phyloP scores from a whole-genome alignment of 2,329 filamentous ascomycete species.

The Cytospora piceae region DNA sequence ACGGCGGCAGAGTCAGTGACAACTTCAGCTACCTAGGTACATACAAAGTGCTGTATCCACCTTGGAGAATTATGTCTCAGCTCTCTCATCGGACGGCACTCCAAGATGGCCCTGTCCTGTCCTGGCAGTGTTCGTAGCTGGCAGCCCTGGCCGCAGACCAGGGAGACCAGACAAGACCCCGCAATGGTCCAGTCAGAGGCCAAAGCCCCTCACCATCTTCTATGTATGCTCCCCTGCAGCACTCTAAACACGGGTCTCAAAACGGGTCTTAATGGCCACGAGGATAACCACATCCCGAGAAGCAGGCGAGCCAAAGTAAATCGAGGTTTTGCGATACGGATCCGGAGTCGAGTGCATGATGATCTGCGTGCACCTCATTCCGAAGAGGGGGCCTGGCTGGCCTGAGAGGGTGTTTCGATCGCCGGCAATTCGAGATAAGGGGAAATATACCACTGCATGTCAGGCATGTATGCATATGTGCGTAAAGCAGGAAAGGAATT shows the following conservation, averaged over 20 bases:
- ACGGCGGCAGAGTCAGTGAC: background rate
- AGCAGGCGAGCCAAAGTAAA: background rate
- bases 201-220: slow-evolving; percentile 24
- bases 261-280: slow-evolving; percentile 10
- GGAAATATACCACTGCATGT: background rate
- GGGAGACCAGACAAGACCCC: slow-evolving; percentile 1
- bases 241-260: slow-evolving; percentile 33
- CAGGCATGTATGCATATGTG: background rate
- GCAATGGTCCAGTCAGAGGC: slow-evolving; percentile 20
- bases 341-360: background rate
- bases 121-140: background rate
- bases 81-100: slow-evolving; percentile 5
- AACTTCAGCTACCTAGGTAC: background rate
- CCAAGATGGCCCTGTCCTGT: background rate
- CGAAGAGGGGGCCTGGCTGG: background rate
- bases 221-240: slow-evolving; percentile 31
- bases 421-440: slow-evolving; percentile 7
- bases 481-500: background rate
- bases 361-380: slow-evolving; percentile 17
- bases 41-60: background rate
- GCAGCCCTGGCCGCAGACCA: slow-evolving; percentile 2
- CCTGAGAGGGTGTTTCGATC: background rate
- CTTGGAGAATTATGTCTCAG: slow-evolving; percentile 10
- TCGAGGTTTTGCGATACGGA: background rate
- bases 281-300: slow-evolving; percentile 9